Base-by-base conservation (phyloP, 306 rosid genomes). In the Pueraria montana region DNA sequence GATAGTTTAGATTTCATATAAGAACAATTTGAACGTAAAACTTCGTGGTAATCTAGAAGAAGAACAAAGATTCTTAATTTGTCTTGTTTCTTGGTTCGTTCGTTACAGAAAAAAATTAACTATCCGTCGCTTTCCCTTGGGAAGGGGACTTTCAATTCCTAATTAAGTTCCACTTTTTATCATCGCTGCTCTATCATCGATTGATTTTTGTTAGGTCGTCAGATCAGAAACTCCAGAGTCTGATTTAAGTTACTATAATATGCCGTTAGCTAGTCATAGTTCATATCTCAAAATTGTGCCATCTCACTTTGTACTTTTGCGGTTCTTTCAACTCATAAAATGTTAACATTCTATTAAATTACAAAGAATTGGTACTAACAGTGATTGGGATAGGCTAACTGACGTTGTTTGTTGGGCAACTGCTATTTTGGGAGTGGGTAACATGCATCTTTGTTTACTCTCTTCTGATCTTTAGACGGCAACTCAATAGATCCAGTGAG, bases 371-470 rank as follows among this genome's bases (percentile, higher is more conserved):
- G 58, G 21, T 61, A 38, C 30, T 4, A 48, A 68, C 53, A 32
- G 59, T 76, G 88, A 85, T 75, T 80, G 45, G 6, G 81, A 85
- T 80, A 17, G n/a, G 46, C 79, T 75, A 85, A 80, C 88, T 5
- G 13, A 48, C 63, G 12, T 21, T 65, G 38, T 38, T 79, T 43
- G 77, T 79, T 74, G 59, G 68, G 52, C 23, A 79, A 53, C 49
- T 62, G 61, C 83, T 76, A 78, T n/a, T 40, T 17, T 76, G 79
- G 78, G 52, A 85, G 88, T 68, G 79, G 82, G 61, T 85, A 80
- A 27, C 79, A 80, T 67, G 42, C 75, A 74, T 67, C 50, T 59
- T 18, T 52, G 27, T 74, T 67, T 46, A 67, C 68, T 67, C 56
- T 76, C 0, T 68, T 69, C 72, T 69, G 0, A 6, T 62, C 75